Base-by-base conservation (phyloP, 768 basidiomycete species). In the Coprinopsis strossmayeri region DNA sequence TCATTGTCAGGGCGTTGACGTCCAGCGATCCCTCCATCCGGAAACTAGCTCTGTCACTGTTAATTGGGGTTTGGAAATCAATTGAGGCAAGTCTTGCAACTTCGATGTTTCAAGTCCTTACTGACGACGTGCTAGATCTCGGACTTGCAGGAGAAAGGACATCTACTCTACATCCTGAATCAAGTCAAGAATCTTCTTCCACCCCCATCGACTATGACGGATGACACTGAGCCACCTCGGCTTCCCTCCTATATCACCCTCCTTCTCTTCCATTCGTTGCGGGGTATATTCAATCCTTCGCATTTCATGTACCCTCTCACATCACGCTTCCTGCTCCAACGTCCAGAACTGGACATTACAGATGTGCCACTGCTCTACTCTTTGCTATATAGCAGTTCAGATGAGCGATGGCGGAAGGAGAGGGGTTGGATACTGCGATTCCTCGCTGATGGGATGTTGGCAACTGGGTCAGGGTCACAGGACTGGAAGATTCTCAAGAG, bases 301-400 rank as follows among this genome's bases (percentile, higher is more conserved):
- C 83, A 86, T 44, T 89, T 91, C 63, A 82, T 90, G 37, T 98
- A 95, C 60, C 91, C 94, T 0, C 68, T 85, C 13, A 87, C 85
- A 0, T 82, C 89, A 1, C 78, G 87, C 3, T 97, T 96, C 73
- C 77, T 98, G 3, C 76, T 98, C 0, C 93, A 96, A 64, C 81
- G 95, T 1, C 84, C 91, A 0, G 76, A 81, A 47, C 67, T 97
- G 5, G 94, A 97, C 57, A 67, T 69, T 1, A 69, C 68, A 1
- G 94, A 97, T 59, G 89, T 97, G 0, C 95, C 95, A 0, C 82
- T 97, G 82, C 66, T 99, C 3, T 97, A 90, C 59, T 72, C 72
- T 10, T 84, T 95, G 81, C 70, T 97, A 2, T 96, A 91, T 61
- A 90, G 87, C 56, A 77, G 70, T 50, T 75, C 73, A 18, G 84